phyloP scores from a whole-genome alignment of 1,284 basidiomycete species.

The Heterobasidion irregulare region DNA sequence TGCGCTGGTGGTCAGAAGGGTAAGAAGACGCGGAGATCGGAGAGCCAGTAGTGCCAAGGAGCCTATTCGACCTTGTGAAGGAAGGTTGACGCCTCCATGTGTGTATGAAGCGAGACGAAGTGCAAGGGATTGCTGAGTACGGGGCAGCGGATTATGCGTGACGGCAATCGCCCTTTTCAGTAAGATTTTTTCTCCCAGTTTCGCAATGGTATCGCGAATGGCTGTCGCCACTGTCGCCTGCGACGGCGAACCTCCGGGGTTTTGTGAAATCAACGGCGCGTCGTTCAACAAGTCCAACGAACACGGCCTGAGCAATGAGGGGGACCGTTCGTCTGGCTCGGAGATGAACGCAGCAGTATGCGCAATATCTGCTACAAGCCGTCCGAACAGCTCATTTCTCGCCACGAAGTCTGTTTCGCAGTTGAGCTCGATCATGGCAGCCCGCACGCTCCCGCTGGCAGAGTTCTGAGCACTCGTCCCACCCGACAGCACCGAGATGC shows the following conservation, averaged over 20 bases:
- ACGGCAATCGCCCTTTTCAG: conserved; percentile 70
- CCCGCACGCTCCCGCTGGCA: conserved; percentile 49
- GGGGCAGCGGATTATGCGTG: conserved; percentile 47
- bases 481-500: conserved; percentile 62
- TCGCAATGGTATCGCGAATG: conserved; percentile 75
- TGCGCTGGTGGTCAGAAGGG: conserved; percentile 32
- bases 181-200: conserved; percentile 86
- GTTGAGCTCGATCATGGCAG: conserved; percentile 87
- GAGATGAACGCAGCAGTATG: conserved; percentile 81
- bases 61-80: conserved; percentile 63
- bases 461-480: conserved; percentile 29
- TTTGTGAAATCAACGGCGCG: conserved; percentile 58
- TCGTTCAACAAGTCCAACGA: conserved; percentile 50
- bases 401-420: conserved; percentile 98
- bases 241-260: conserved; percentile 23
- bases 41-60: conserved; percentile 60
- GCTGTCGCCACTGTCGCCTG: conserved; percentile 58
- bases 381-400: conserved; percentile 77
- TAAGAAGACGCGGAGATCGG: conserved; percentile 34
- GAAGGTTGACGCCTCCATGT: conserved; percentile 51
- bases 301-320: conserved; percentile 31
- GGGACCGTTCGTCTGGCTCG: conserved; percentile 34
- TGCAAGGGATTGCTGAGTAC: conserved; percentile 30
- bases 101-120: conserved; percentile 73
- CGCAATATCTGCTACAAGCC: conserved; percentile 75